Evolutionary conservation across 495 filamentous ascomycete species (phyloP), one percentile per base, ranked within the genome.

Genomic region (Penicillium fimorum): DNA sequence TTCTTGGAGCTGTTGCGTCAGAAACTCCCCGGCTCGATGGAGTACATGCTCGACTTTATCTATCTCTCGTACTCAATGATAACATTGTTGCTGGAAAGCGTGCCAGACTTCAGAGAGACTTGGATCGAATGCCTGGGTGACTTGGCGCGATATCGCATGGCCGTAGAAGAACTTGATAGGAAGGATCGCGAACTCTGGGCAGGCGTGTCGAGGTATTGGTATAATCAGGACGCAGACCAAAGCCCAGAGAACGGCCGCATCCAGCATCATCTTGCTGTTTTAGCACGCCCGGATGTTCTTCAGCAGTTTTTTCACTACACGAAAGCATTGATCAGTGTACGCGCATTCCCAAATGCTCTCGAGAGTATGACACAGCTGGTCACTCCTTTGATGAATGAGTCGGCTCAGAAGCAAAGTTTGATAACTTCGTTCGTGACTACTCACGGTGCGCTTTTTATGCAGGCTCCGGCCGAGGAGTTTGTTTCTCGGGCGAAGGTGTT

Each of bases 71-170:
- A 93, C 61, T 85, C 86, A 17, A 89, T 90, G 82, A 86, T 93
- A 79, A 85, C 87, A 0, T 68, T 94, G 4, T 73, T 94, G 0
- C 80, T 87, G 52, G 90, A 93, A 64, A 91, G 87, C 0, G 87
- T 92, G 0, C 80, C 86, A 3, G 72, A 79, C 0, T 96, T 92
- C 62, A 81, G 87, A 57, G 88, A 92, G 45, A 95, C 88, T 0
- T 96, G 92, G 92, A 88, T 96, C 24, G 92, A 96, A 59, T 96
- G 90, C 61, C 76, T 96, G 0, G 91, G 91, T 0, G 90, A 94
- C 67, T 69, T 94, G 3, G 87, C 83, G 0, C 70, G 85, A 30
- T 89, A 88, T 50, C 75, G 85, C 0, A 92, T 93, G 88, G 88
- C 88, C 1, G 85, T 92, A 27, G 88, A 93, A 64, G 86, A 91